These are phyloP conservation scores for Salicornia ramosissima DNA, from an alignment of 148 eudicot species.

Conservation along the genomic window DNA sequence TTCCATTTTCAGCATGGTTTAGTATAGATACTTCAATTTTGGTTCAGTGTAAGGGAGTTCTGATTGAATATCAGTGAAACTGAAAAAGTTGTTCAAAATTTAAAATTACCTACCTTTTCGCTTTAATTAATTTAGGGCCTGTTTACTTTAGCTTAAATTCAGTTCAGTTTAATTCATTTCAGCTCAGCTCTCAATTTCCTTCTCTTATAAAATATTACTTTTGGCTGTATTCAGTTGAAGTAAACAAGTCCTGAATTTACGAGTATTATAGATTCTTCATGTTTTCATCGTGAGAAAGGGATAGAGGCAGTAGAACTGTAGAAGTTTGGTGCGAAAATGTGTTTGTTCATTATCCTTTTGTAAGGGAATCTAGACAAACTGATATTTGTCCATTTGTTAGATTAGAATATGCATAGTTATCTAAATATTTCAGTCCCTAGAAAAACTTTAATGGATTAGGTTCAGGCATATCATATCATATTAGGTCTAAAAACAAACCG, in stretches of 20 bases:
- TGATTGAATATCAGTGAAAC: not conserved
- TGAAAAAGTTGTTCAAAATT: not conserved
- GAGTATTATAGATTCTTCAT: not conserved
- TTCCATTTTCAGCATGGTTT: not conserved
- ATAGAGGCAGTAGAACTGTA: too few relatives aligned
- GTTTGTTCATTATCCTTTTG: not conserved
- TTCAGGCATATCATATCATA: slow-evolving; percentile 3
- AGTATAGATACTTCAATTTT: not conserved
- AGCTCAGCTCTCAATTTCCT: too few relatives aligned
- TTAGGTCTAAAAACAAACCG: not conserved
- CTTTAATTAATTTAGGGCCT: too few relatives aligned
- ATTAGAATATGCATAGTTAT: slow-evolving; percentile 4
- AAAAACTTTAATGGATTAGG: not conserved
- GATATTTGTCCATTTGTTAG: not conserved
- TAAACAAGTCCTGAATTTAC: too few relatives aligned
- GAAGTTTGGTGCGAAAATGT: not conserved
- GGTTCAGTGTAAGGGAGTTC: not conserved
- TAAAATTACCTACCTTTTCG: too few relatives aligned
- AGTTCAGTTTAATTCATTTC: not conserved
- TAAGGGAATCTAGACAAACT: not conserved
- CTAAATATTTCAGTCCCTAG: not conserved
- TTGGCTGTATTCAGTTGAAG: too few relatives aligned
- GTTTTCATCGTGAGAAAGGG: not conserved
- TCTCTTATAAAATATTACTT: too few relatives aligned
- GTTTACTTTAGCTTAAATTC: too few relatives aligned